phyloP scores from a whole-genome alignment of 1,139 yeast genomes.

The Diutina sp. region DNA sequence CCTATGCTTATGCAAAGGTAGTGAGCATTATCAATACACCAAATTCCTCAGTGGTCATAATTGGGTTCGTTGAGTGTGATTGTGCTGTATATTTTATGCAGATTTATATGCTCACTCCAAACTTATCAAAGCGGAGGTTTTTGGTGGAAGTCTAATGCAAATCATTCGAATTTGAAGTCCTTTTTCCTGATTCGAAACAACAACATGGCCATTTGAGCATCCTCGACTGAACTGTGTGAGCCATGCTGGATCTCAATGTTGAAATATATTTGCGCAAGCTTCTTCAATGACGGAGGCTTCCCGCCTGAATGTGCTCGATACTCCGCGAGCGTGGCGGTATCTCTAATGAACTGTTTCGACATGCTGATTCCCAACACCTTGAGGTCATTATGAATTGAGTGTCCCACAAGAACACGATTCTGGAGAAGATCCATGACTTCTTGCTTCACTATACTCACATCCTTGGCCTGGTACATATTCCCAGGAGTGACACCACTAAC shows the following conservation, averaged over 20 bases:
- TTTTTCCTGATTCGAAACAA: conserved; percentile 48
- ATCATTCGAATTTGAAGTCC: conserved; percentile 18
- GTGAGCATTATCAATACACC: too few species aligned
- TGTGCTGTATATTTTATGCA: too few species aligned
- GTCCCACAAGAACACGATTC: conserved; percentile 62
- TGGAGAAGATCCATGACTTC: conserved; percentile 37
- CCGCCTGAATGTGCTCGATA: conserved; percentile 53
- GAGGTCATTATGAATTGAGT: conserved; percentile 72
- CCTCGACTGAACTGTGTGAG: conserved; percentile 81
- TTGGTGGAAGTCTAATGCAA: not conserved
- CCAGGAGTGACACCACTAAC: conserved; percentile 77
- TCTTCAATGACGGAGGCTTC: conserved; percentile 61
- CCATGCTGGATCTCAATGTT: conserved; percentile 58
- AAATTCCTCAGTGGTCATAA: too few species aligned
- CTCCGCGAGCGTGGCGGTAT: conserved; percentile 54
- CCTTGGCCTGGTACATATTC: conserved; percentile 54
- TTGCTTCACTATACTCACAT: conserved; percentile 54
- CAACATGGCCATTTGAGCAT: conserved; percentile 80
- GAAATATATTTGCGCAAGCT: conserved; percentile 44
- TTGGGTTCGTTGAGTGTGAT: too few species aligned
- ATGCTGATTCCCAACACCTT: conserved; percentile 55
- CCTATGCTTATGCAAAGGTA: too few species aligned
- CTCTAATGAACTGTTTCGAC: conserved; percentile 53
- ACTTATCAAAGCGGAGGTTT: too few species aligned
- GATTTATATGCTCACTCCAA: too few species aligned